These are phyloP conservation scores for Kodamaea sp. DNA, from an alignment of 1,139 yeast genomes.

Conservation along the genomic window DNA sequence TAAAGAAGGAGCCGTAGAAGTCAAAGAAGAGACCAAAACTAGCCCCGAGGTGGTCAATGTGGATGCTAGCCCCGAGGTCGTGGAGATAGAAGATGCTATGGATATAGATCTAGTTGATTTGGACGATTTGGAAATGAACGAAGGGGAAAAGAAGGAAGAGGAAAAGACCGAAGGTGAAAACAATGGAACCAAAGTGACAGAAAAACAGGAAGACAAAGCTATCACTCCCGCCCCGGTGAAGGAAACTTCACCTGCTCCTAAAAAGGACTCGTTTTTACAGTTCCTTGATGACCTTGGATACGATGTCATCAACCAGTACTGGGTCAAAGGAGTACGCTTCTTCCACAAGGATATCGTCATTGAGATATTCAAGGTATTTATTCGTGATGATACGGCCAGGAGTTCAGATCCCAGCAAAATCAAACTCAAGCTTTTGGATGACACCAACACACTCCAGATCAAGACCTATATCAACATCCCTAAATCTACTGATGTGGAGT, in stretches of 20 bases:
- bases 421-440: constrained; percentile 51
- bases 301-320: constrained; percentile 61
- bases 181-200: constrained; percentile 4
- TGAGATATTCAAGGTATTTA: constrained; percentile 55
- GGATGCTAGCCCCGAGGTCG: not conserved
- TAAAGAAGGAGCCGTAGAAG: constrained; percentile 2
- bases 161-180: constrained; percentile 2
- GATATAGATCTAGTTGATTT: constrained; percentile 4
- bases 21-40: constrained; percentile 1
- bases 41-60: not conserved
- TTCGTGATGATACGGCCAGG: constrained; percentile 38
- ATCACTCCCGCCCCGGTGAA: not conserved
- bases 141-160: constrained; percentile 4
- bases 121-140: not conserved
- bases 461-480: constrained; percentile 71
- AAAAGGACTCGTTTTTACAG: constrained; percentile 41
- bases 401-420: constrained; percentile 25
- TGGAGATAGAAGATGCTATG: constrained; percentile 5
- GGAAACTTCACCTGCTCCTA: constrained; percentile 7
- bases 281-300: constrained; percentile 74
- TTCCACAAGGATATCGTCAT: constrained; percentile 65
- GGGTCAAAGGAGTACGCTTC: constrained; percentile 66
- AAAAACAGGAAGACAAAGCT: constrained; percentile 1
- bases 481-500: constrained; percentile 73
- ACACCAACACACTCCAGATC: constrained; percentile 58